phyloP scores from a whole-genome alignment of 306 rosid genomes.

The Ceratonia siliqua region DNA sequence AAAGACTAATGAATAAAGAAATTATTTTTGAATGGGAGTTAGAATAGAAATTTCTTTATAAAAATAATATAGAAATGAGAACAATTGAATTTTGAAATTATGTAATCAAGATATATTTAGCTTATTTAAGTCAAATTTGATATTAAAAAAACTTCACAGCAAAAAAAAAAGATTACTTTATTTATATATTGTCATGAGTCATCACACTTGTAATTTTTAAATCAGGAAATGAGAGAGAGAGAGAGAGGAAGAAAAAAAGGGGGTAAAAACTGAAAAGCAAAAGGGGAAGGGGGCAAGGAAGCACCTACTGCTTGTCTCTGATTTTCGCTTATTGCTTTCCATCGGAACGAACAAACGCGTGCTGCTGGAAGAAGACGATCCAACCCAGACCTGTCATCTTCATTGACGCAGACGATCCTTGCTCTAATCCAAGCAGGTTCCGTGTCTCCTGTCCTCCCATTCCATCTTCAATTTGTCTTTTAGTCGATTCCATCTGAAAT shows the following conservation, averaged over 20 bases:
- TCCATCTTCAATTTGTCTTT: background rate
- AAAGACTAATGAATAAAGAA: too few relatives aligned
- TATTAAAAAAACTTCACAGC: background rate
- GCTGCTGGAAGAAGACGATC: slow-evolving; percentile 7
- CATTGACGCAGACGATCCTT: slow-evolving; percentile 18
- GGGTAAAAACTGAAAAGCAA: background rate
- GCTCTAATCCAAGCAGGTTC: slow-evolving; percentile 3
- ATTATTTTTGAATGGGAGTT: too few relatives aligned
- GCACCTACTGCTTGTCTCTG: slow-evolving; percentile 11
- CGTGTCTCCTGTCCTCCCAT: background rate
- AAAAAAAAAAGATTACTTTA: too few relatives aligned
- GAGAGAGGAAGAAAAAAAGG: background rate
- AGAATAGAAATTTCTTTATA: too few relatives aligned
- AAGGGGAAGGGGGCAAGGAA: background rate
- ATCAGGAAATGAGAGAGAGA: background rate
- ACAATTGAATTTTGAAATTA: too few relatives aligned
- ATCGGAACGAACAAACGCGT: background rate
- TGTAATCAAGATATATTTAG: background rate
- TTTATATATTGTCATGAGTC: background rate
- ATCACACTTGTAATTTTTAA: background rate
- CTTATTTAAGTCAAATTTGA: background rate
- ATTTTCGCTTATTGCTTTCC: background rate
- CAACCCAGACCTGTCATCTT: slow-evolving; percentile 19
- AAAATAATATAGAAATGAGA: too few relatives aligned
- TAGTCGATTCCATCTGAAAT: slow-evolving; percentile 1